These are phyloP conservation scores for Malus sylvestris DNA, from an alignment of 306 rosid species.

Conservation along the genomic window DNA sequence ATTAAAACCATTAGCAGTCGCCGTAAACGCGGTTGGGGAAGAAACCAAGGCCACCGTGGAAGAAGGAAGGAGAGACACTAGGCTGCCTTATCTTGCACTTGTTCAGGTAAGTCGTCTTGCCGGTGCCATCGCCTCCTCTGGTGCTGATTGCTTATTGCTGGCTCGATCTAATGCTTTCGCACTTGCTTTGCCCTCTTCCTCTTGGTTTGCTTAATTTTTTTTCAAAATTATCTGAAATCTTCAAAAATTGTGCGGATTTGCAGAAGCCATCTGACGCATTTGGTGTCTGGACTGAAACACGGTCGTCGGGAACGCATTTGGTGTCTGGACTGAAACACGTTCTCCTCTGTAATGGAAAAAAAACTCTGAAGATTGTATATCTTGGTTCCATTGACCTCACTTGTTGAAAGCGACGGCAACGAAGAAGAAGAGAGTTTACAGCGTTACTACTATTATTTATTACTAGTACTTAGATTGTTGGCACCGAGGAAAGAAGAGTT, in stretches of 20 bases:
- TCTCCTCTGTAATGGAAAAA: not conserved
- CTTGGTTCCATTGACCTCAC: too few relatives aligned
- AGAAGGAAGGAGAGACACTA: not conserved
- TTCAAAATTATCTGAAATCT: not conserved
- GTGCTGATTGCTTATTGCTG: not conserved
- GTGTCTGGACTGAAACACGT: not conserved
- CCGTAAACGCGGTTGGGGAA: not conserved
- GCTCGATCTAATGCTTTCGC: conserved; percentile 4
- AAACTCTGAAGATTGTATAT: too few relatives aligned
- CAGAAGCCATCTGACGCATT: not conserved
- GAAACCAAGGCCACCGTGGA: not conserved
- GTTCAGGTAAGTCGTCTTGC: not conserved
- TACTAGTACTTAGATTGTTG: not conserved
- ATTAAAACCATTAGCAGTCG: not conserved
- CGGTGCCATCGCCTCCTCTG: not conserved
- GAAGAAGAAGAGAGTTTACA: not conserved
- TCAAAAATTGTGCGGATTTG: not conserved
- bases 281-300: not conserved
- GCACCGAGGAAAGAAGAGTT: not conserved
- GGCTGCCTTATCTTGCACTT: not conserved
- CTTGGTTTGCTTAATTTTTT: not conserved
- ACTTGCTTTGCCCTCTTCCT: not conserved
- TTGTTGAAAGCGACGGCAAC: too few relatives aligned
- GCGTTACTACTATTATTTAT: not conserved
- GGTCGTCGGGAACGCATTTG: not conserved